Base-by-base conservation (phyloP, 23 red algal species). In the Gracilaria vermiculophylla region DNA sequence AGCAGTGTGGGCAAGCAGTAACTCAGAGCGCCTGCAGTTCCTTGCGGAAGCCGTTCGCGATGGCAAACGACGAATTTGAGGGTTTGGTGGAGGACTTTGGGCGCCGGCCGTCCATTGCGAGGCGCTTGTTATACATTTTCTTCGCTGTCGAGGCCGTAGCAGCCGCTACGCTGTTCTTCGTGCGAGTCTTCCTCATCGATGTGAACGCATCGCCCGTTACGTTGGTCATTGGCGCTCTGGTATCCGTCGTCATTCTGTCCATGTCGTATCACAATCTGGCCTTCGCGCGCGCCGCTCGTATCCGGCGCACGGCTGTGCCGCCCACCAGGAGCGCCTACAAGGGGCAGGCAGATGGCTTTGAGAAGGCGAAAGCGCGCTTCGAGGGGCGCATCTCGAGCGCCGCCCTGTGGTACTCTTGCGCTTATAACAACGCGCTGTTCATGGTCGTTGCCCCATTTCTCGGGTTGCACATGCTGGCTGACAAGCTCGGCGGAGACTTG, bases 291-390 rank as follows among this genome's bases (percentile, higher is more conserved):
- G 56, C 80, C 19, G 82, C 66, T 23, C 81, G 83, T 20, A 53
- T 94, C 25, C 81, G 82, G 23, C 70, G 83, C 44, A 55, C 62
- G 34, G 67, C 75, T 12, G 40, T 58, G 27, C 82, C 92, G 12
- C 92, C 92, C 37, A 87, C 92, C 20, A 94, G 88, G 66, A 62
- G 81, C 69, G 57, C 92, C n/a, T 86, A 86, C 72, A 85, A 86
- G 69, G 81, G 81, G 27, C 40, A 71, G 61, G 16, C 34, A 43
- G 79, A 53, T 28, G 62, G 69, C 29, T 84, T 78, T 32, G 48
- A 55, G 0, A 61, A 19, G 1, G 90, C 90, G 6, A 48, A 65
- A 19, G 20, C 5, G 13, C 77, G 44, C 37, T 79, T 78, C 42
- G 90, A 94, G 64, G 32, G 31, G 53, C 64, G 45, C 40, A 62